Conservation (phyloP, 2,329 filamentous ascomycete species). For the Paramyrothecium roridum region DNA sequence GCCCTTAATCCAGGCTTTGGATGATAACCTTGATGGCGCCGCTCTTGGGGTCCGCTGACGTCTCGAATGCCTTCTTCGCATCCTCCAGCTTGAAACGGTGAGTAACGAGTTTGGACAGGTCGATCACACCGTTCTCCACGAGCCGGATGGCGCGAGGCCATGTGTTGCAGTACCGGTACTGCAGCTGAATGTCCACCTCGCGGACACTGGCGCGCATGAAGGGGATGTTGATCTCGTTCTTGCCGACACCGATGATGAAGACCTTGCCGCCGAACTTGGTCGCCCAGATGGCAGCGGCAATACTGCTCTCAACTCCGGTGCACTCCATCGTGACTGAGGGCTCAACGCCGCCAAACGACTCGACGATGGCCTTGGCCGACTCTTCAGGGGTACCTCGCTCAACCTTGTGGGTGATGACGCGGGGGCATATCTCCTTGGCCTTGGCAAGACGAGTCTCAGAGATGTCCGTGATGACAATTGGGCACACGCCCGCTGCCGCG, state of each 20-base stretch:
- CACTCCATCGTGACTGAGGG: conserved; percentile 84
- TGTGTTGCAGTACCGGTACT: conserved; percentile 94
- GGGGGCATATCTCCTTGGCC: conserved; percentile 78
- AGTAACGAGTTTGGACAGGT: conserved; percentile 79
- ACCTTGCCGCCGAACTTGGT: conserved; percentile 95
- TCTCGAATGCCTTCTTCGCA: conserved; percentile 85
- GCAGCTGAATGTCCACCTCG: conserved; percentile 93
- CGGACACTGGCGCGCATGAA: conserved; percentile 91
- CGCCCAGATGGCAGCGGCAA: conserved; percentile 82
- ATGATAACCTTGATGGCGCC: conserved; percentile 99
- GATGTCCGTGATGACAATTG: conserved; percentile 92
- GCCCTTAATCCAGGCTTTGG: conserved; percentile 58
- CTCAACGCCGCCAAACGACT: conserved; percentile 73
- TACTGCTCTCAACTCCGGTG: conserved; percentile 89
- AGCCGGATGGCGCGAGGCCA: conserved; percentile 93
- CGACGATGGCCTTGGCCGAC: conserved; percentile 64
- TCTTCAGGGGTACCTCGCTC: conserved; percentile 66
- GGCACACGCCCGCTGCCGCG: conserved; percentile 82
- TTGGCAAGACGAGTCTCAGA: conserved; percentile 82
- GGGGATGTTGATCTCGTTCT: conserved; percentile 91
- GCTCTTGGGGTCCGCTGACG: conserved; percentile 80
- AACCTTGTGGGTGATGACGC: conserved; percentile 77
- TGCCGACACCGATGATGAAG: conserved; percentile 93
- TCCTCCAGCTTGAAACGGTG: conserved; percentile 85
- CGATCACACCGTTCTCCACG: conserved; percentile 78